Evolutionary conservation across 805 yeast genomes (phyloP), one percentile per base, ranked within the genome.

Genomic region (Lachancea lanzarotensis): DNA sequence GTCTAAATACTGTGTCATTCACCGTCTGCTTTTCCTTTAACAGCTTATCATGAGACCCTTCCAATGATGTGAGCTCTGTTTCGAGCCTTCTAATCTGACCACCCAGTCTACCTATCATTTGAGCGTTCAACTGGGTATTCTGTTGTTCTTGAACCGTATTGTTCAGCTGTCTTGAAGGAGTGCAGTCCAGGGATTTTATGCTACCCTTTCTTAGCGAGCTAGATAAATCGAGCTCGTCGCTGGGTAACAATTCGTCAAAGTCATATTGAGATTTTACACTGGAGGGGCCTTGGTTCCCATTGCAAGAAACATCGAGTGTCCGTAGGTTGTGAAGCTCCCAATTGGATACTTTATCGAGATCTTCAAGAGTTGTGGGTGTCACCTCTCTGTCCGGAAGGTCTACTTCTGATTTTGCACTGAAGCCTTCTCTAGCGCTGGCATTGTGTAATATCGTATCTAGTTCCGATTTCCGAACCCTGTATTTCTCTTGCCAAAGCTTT

Each of bases 31-130:
- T 84, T 46, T 84, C 87, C 3, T 54, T 58, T 2, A 65, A 60
- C 17, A 84, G 61, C 45, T 71, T 70, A 22, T 67, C 70, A 38
- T 82, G 72, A 42, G 84, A 89, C 37, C 83, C 89, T 50, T 71
- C 75, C 42, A 81, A 65, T 0, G 84, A 73, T 35, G 77, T 64
- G 13, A 89, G 62, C 57, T 93, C 97, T 22, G 84, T 75, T 60
- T 91, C 96, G 34, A 91, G 68, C 45, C 90, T 73, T 47, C 95
- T 74, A 16, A 91, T 79, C 40, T 81, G 86, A 0, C 85, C 68
- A 38, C 90, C 80, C 72, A 93, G 73, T 55, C 82, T 85, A 49
- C 83, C 79, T 39, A 86, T 75, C 43, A 86, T 60, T 57, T 84
- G 96, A 2, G 65, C 55, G 42, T 58, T 63, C 44, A 54, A 47